phyloP scores from a whole-genome alignment of 371 early-diverging fungal genomes.

The Mucor mucedo region DNA sequence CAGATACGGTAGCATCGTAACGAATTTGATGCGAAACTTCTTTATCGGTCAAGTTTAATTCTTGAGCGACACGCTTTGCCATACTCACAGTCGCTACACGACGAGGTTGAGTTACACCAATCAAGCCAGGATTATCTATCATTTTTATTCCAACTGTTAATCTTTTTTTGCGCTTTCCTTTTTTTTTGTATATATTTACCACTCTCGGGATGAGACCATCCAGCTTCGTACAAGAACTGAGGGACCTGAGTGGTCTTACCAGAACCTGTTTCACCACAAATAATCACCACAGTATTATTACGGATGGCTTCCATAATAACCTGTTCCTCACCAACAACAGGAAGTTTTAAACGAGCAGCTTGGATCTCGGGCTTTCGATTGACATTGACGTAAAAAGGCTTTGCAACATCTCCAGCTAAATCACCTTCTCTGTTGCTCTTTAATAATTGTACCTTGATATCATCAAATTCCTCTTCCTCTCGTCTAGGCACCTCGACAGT shows the following conservation, averaged over 20 bases:
- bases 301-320: conserved; percentile 94
- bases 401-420: conserved; percentile 41
- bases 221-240: conserved; percentile 98
- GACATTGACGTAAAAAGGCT: conserved; percentile 82
- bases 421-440: conserved; percentile 50
- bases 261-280: conserved; percentile 99
- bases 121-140: conserved; percentile 79
- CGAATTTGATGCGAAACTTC: conserved; percentile 64
- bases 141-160: neutral
- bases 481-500: conserved; percentile 26
- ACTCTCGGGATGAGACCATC: conserved; percentile 85
- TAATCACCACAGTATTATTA: conserved; percentile 82
- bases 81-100: conserved; percentile 99
- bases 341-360: conserved; percentile 78
- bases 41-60: conserved; percentile 72
- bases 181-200: conserved; percentile 29
- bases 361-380: conserved; percentile 77
- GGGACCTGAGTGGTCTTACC: conserved; percentile 95
- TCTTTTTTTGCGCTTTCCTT: neutral
- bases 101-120: conserved; percentile 99
- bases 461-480: conserved; percentile 47
- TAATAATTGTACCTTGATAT: conserved; percentile 42
- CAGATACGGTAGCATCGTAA: conserved; percentile 76
- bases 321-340: conserved; percentile 95
- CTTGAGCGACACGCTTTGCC: conserved; percentile 94